Evolutionary conservation across 805 yeast species (phyloP), one percentile per base, ranked within the genome.

Genomic region (Lipomyces sp.): DNA sequence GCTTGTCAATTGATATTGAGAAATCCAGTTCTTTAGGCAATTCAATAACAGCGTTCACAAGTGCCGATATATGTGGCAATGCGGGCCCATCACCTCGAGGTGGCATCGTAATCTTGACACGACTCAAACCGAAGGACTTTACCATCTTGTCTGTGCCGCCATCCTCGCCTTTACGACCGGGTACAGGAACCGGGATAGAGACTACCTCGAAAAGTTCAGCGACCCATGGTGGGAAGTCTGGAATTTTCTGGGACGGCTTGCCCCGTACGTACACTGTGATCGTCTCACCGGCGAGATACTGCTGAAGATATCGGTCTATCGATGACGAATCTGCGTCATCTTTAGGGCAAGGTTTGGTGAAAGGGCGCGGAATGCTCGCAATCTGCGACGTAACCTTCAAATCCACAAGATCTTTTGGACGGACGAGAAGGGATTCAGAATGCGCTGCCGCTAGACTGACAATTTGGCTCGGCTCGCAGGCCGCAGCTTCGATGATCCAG

Each of bases 41-140:
- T 18, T 56, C 69, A 50, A 71, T 64, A 10, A 71, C 69, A 4
- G 73, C 73, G 35, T 63, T 59, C 6, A 69, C 73, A n/a, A 71
- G 62, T 13, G 73, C 71, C 7, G 66, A 60, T 13, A 69, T 51
- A 4, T 62, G 64, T 24, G 72, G 72, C 33, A 54, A 34, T 13
- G 60, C 53, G 6, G 29, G 18, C 6, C 35, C 8, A 15, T 53
- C 64, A 10, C 51, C 59, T 5, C 67, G 59, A 37, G 60, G 56
- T 10, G 69, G 69, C 54, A 66, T 48, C n/a, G 69, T 54, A 15
- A 67, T 32, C 62, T 67, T 67, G 15, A 67, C 70, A 13, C 66
- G 66, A 8, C 70, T 55, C 29, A 67, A 39, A 1, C 70, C 70
- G 42, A 34, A 69, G 29, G 66, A 64, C 45, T 66, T 66, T 24